Conservation (phyloP, 2,329 filamentous ascomycete genomes). For the Aureobasidium sp. region DNA sequence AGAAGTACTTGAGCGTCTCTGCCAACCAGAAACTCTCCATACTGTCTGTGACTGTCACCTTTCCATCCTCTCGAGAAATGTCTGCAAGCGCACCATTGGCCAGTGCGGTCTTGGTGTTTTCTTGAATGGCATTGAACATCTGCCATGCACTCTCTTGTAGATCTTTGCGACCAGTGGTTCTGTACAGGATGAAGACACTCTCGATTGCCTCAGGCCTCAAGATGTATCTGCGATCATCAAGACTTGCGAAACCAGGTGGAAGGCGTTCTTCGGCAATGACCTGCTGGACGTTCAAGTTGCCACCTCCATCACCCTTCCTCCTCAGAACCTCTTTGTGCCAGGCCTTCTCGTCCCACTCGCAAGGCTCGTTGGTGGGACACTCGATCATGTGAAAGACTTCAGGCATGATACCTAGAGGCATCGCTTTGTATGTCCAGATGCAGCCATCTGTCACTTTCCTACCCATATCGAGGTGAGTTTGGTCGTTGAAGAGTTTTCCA, state of each 20-base stretch:
- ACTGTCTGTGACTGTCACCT: conserved; percentile 31
- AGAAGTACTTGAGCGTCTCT: conserved; percentile 44
- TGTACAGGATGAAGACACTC: conserved; percentile 53
- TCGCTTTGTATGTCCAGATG: conserved; percentile 53
- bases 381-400: conserved; percentile 47
- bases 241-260: conserved; percentile 35
- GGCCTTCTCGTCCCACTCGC: conserved; percentile 45
- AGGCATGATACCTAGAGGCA: conserved; percentile 53
- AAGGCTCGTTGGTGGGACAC: conserved; percentile 35
- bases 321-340: conserved; percentile 36
- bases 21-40: conserved; percentile 45
- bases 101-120: conserved; percentile 34
- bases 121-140: conserved; percentile 40
- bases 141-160: conserved; percentile 40
- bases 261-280: conserved; percentile 31
- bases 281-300: conserved; percentile 19
- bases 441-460: conserved; percentile 51
- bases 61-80: conserved; percentile 29
- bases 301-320: conserved; percentile 13
- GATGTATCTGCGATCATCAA: conserved; percentile 38
- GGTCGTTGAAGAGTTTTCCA: conserved; percentile 47
- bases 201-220: conserved; percentile 51
- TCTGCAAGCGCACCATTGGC: conserved; percentile 39
- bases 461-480: conserved; percentile 47
- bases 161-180: conserved; percentile 46